phyloP scores from a whole-genome alignment of 257 asterid genomes.

The Ehretia macrophylla region DNA sequence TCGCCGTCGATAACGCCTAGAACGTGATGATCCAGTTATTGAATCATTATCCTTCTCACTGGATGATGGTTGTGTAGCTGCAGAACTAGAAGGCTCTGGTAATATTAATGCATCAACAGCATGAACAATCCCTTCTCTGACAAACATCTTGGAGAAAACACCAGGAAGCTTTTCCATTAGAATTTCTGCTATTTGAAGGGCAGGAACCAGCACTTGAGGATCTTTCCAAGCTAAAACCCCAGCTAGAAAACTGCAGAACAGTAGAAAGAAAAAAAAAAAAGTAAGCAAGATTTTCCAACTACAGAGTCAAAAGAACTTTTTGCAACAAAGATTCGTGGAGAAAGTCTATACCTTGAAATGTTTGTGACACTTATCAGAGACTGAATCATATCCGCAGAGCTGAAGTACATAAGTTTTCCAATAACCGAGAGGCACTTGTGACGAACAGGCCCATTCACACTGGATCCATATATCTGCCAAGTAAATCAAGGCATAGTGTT shows the following conservation, averaged over 20 bases:
- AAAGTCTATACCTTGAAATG: conserved; percentile 65
- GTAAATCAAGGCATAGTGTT: conserved; percentile 8
- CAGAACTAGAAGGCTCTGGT: conserved; percentile 35
- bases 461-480: conserved; percentile 96
- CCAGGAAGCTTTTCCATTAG: conserved; percentile 96
- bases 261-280: conserved; percentile 13
- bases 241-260: conserved; percentile 69
- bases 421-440: conserved; percentile 95
- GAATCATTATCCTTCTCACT: conserved; percentile 79
- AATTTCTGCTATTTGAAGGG: conserved; percentile 94
- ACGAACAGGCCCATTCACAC: conserved; percentile 96
- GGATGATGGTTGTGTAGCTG: conserved; percentile 51
- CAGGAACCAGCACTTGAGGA: conserved; percentile 94
- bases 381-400: conserved; percentile 79
- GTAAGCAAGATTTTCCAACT: conserved; percentile 12
- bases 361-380: conserved; percentile 66
- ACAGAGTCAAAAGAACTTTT: conserved; percentile 5
- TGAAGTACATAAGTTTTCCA: conserved; percentile 94
- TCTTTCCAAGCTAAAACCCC: conserved; percentile 99
- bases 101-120: conserved; percentile 77
- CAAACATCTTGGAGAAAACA: conserved; percentile 83
- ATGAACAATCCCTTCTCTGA: conserved; percentile 95
- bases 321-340: conserved; percentile 6
- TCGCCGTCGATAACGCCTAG: conserved; percentile 80
- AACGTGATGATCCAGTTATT: conserved; percentile 67